Evolutionary conservation across 163 green algal species (phyloP).

Genomic region (Scenedesmus sp.): DNA sequence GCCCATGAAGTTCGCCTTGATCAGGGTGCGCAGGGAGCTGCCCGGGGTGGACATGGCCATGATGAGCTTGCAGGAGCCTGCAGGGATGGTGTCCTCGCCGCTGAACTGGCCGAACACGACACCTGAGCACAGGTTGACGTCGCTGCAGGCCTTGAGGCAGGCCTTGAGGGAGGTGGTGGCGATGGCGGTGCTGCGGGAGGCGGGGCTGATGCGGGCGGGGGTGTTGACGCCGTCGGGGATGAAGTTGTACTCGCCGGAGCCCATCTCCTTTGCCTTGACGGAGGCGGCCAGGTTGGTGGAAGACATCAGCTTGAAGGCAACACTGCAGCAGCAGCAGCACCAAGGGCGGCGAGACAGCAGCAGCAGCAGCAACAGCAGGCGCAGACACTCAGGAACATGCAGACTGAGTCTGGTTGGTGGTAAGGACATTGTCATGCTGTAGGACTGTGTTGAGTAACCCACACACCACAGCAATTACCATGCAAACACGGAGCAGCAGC

Average conservation of each 20-base stretch:
- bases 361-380: neutral
- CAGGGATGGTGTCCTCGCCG: neutral
- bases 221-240: neutral
- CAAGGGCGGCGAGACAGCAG: neutral
- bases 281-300: neutral
- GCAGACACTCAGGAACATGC: neutral
- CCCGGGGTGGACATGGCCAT: neutral
- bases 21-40: neutral
- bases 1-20: constrained; percentile 18
- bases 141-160: neutral
- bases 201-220: neutral
- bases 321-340: neutral
- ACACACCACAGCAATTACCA: too few species aligned
- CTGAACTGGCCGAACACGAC: neutral
- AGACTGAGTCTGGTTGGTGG: neutral
- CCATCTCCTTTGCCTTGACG: neutral
- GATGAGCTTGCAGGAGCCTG: neutral
- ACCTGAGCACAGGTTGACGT: neutral
- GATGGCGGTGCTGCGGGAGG: neutral
- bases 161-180: neutral
- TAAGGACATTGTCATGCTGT: too few species aligned
- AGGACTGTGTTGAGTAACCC: too few species aligned
- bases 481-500: too few species aligned
- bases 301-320: neutral
- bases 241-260: neutral